These are phyloP conservation scores for Shiraia sp. DNA, from an alignment of 2,329 filamentous ascomycete species.

Conservation along the genomic window DNA sequence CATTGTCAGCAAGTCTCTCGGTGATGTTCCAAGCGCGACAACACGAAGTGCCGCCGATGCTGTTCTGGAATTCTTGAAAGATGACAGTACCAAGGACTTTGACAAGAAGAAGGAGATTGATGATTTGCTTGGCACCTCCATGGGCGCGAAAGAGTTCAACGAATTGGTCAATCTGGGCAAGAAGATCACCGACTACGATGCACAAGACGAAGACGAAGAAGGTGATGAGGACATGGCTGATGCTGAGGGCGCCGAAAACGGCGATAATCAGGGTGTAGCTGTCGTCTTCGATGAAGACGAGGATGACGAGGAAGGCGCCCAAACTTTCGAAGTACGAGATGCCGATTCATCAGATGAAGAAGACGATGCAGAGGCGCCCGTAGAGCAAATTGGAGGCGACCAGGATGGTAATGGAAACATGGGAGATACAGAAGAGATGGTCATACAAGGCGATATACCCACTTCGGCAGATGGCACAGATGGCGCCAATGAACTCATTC, in stretches of 20 bases:
- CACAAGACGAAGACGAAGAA: slow-evolving; percentile 86
- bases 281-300: slow-evolving; percentile 96
- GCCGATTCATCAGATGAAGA: slow-evolving; percentile 78
- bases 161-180: slow-evolving; percentile 95
- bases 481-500: slow-evolving; percentile 62
- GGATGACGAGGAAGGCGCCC: slow-evolving; percentile 72
- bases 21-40: slow-evolving; percentile 89
- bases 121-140: slow-evolving; percentile 80
- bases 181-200: slow-evolving; percentile 98
- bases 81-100: slow-evolving; percentile 93
- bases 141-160: slow-evolving; percentile 91
- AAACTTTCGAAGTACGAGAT: slow-evolving; percentile 85
- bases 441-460: slow-evolving; percentile 71
- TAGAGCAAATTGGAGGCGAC: slow-evolving; percentile 60
- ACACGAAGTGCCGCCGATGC: slow-evolving; percentile 93
- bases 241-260: slow-evolving; percentile 68
- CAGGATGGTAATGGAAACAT: slow-evolving; percentile 55
- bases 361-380: slow-evolving; percentile 65
- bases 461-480: slow-evolving; percentile 45
- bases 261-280: slow-evolving; percentile 93
- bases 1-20: slow-evolving; percentile 82
- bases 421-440: slow-evolving; percentile 72
- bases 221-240: slow-evolving; percentile 68
- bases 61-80: slow-evolving; percentile 87
- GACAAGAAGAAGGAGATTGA: slow-evolving; percentile 99